A percentile compares a stretch with the other conserved stretches of the same genome.
Evolutionary conservation across 495 filamentous ascomycete genomes (phyloP).

Genomic region (Penicillium goetzii): DNA sequence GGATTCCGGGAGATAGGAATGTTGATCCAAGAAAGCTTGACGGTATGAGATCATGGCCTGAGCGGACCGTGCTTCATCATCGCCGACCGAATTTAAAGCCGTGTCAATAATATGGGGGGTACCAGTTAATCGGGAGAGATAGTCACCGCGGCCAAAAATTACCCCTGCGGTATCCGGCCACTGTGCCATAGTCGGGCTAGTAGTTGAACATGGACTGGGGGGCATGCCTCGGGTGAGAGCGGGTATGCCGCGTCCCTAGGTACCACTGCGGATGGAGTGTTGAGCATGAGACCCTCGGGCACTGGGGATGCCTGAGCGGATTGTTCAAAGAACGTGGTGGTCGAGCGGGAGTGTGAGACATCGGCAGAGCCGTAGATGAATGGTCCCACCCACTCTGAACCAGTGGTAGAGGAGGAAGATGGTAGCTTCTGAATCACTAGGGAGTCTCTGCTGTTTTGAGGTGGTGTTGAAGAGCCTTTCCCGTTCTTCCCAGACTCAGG

Average conservation of each 20-base stretch:
- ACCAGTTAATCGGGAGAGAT: constrained; percentile 5
- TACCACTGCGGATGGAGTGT: constrained; percentile 30
- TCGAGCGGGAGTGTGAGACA: constrained; percentile 24
- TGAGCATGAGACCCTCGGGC: constrained; percentile 22
- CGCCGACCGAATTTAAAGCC: constrained; percentile 40
- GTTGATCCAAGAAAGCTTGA: constrained; percentile 49
- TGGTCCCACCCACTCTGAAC: constrained; percentile 19
- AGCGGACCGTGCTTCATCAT: constrained; percentile 49
- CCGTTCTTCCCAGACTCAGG: constrained; percentile 34
- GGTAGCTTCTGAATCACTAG: constrained; percentile 11
- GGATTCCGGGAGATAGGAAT: constrained; percentile 49
- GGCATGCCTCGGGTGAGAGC: constrained; percentile 34
- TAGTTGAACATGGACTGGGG: constrained; percentile 26
- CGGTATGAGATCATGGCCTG: constrained; percentile 51
- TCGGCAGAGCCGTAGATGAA: constrained; percentile 23
- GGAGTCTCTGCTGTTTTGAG: constrained; percentile 21
- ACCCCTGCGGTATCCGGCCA: no score
- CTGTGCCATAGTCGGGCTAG: constrained; percentile 20
- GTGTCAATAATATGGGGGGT: constrained; percentile 23
- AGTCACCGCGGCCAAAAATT: no score
- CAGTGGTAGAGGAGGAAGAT: constrained; percentile 12
- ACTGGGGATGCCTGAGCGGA: constrained; percentile 35
- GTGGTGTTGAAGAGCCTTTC: constrained; percentile 29
- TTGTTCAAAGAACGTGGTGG: constrained; percentile 37
- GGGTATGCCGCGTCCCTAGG: constrained; percentile 33